phyloP scores from a whole-genome alignment of 441 rosid species.

The Arabidopsis lyrata region DNA sequence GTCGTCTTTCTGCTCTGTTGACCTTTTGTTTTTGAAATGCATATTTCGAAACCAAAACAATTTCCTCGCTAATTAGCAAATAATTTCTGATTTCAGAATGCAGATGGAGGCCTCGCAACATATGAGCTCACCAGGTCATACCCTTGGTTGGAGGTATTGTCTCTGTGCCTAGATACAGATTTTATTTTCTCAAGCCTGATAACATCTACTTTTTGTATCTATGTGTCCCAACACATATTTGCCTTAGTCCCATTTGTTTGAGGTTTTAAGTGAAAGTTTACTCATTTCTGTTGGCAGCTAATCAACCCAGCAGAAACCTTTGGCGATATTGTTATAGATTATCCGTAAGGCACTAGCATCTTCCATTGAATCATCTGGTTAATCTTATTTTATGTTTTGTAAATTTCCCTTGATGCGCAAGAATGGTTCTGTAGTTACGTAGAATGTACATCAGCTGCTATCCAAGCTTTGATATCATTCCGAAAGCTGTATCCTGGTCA shows the following conservation, averaged over 20 bases:
- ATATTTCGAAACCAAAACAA: slow-evolving; percentile 1
- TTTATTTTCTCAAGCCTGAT: slow-evolving; percentile 17
- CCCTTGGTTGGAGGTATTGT: slow-evolving; percentile 90
- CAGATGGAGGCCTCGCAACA: slow-evolving; percentile 81
- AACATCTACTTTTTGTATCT: not conserved
- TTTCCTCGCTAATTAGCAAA: slow-evolving; percentile 23
- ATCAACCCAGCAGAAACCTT: slow-evolving; percentile 99
- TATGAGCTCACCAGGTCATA: slow-evolving; percentile 91
- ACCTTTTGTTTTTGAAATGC: not conserved
- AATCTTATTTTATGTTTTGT: slow-evolving; percentile 17
- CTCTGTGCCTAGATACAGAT: slow-evolving; percentile 17
- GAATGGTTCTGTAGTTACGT: slow-evolving; percentile 59
- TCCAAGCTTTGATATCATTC: slow-evolving; percentile 70
- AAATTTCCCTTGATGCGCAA: slow-evolving; percentile 24
- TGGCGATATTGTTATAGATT: slow-evolving; percentile 96
- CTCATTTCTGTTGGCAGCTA: slow-evolving; percentile 59
- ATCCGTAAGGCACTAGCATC: slow-evolving; percentile 71
- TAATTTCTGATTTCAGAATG: slow-evolving; percentile 61
- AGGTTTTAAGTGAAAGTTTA: slow-evolving; percentile 20
- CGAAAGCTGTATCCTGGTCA: slow-evolving; percentile 64
- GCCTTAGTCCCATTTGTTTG: slow-evolving; percentile 22
- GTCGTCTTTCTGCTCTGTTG: slow-evolving; percentile 6
- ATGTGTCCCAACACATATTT: slow-evolving; percentile 2
- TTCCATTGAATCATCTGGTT: slow-evolving; percentile 26
- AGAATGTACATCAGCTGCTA: slow-evolving; percentile 80